Percentiles rank a stretch among this genome's conserved stretches.
phyloP scores from a whole-genome alignment of 2,329 filamentous ascomycete genomes.

The Aspergillus niger region DNA sequence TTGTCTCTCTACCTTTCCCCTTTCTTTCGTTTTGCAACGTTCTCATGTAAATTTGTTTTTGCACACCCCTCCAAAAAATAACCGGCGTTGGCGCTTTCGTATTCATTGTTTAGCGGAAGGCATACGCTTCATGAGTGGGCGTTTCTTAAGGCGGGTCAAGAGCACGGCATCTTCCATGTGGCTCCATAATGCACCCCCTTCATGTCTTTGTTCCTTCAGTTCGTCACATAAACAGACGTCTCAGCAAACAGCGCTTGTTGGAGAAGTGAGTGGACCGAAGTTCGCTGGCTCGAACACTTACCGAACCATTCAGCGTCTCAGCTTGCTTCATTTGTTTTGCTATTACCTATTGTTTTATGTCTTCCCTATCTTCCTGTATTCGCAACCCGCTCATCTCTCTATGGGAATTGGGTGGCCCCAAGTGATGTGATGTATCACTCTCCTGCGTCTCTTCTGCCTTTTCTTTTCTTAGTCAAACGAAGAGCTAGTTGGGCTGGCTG shows the following conservation, averaged over 20 bases:
- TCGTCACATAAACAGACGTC: neutral
- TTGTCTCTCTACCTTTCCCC: too few relatives aligned
- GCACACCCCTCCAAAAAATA: neutral
- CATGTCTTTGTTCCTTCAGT: neutral
- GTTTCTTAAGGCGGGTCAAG: neutral
- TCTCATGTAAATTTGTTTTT: neutral
- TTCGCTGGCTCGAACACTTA: neutral
- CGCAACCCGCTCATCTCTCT: neutral
- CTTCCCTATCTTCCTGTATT: slow-evolving; percentile 4
- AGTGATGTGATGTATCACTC: neutral
- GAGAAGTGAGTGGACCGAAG: neutral
- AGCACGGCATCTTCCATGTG: neutral
- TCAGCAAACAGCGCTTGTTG: neutral
- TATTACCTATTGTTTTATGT: neutral
- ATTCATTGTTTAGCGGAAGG: neutral
- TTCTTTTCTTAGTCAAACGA: neutral
- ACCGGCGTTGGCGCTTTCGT: slow-evolving; percentile 8
- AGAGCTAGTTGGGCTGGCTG: neutral
- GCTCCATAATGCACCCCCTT: neutral
- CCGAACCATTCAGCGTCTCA: neutral
- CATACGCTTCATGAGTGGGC: neutral
- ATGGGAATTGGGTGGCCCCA: neutral
- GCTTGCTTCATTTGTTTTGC: slow-evolving; percentile 1
- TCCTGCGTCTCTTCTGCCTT: neutral
- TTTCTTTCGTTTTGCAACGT: neutral